These are phyloP conservation scores for Fusarium miscanthi DNA, from an alignment of 2,329 filamentous ascomycete genomes.

Conservation along the genomic window DNA sequence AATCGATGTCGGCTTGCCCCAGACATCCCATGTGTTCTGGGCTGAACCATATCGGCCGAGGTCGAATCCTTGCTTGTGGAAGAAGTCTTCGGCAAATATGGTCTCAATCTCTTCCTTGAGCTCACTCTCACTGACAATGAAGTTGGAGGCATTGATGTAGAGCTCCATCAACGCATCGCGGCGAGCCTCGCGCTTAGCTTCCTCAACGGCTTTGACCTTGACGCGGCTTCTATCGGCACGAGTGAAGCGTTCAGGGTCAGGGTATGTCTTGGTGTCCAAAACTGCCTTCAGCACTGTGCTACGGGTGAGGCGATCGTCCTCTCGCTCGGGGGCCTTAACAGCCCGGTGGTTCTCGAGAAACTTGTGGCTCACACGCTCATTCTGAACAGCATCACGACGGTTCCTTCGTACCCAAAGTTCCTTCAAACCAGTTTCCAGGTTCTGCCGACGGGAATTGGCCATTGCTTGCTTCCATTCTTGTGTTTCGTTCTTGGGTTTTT, in stretches of 20 bases:
- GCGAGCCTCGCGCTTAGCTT: slow-evolving; percentile 66
- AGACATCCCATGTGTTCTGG: slow-evolving; percentile 65
- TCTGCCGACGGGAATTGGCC: slow-evolving; percentile 76
- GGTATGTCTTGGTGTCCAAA: slow-evolving; percentile 62
- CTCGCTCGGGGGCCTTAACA: slow-evolving; percentile 73
- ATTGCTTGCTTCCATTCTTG: slow-evolving; percentile 77
- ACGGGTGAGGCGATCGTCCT: slow-evolving; percentile 81
- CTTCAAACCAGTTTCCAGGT: slow-evolving; percentile 76
- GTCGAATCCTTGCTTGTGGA: slow-evolving; percentile 52
- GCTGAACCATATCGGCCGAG: slow-evolving; percentile 49
- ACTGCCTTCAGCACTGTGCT: slow-evolving; percentile 68
- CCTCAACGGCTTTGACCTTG: slow-evolving; percentile 55
- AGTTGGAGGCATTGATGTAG: slow-evolving; percentile 87
- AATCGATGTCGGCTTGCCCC: slow-evolving; percentile 59
- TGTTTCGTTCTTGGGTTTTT: slow-evolving; percentile 51
- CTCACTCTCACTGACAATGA: slow-evolving; percentile 86
- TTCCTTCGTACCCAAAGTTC: slow-evolving; percentile 76
- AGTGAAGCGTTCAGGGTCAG: slow-evolving; percentile 71
- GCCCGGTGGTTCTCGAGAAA: slow-evolving; percentile 59
- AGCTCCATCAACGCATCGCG: slow-evolving; percentile 83
- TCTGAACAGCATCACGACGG: slow-evolving; percentile 51
- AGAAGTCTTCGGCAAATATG: slow-evolving; percentile 76
- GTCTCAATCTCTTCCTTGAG: slow-evolving; percentile 78
- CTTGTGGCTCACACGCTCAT: slow-evolving; percentile 57
- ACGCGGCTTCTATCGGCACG: slow-evolving; percentile 61